These are phyloP conservation scores for Ichthyophthirius multifiliis DNA, from an alignment of 169 alveolate genomes.

Conservation along the genomic window DNA sequence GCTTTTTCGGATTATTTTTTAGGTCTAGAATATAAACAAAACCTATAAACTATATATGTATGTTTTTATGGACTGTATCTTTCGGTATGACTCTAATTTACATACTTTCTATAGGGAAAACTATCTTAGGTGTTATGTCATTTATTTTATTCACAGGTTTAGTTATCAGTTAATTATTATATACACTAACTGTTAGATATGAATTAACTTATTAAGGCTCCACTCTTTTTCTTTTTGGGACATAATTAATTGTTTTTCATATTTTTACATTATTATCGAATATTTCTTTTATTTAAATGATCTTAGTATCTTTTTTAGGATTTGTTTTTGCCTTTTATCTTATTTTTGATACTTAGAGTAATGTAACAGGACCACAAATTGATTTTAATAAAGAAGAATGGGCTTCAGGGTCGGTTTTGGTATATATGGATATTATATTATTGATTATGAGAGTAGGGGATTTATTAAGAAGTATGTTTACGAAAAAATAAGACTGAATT, in stretches of 20 bases:
- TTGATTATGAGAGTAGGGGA: neutral
- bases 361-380: neutral
- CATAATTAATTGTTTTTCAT: neutral
- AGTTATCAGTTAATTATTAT: neutral
- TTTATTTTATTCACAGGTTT: neutral
- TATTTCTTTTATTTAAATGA: neutral
- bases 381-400: slow-evolving; percentile 7
- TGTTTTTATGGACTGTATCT: neutral
- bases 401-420: neutral
- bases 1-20: neutral
- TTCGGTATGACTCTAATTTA: neutral
- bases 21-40: neutral
- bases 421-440: neutral
- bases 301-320: neutral
- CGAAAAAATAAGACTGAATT: neutral
- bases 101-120: neutral
- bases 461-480: neutral
- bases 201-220: neutral
- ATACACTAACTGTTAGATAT: neutral
- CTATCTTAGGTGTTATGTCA: neutral
- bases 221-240: neutral
- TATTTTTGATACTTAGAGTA: neutral
- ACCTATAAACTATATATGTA: neutral
- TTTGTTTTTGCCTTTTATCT: neutral
- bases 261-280: neutral